Conservation (phyloP, 495 filamentous ascomycete genomes). For the Acidiella bohemica region DNA sequence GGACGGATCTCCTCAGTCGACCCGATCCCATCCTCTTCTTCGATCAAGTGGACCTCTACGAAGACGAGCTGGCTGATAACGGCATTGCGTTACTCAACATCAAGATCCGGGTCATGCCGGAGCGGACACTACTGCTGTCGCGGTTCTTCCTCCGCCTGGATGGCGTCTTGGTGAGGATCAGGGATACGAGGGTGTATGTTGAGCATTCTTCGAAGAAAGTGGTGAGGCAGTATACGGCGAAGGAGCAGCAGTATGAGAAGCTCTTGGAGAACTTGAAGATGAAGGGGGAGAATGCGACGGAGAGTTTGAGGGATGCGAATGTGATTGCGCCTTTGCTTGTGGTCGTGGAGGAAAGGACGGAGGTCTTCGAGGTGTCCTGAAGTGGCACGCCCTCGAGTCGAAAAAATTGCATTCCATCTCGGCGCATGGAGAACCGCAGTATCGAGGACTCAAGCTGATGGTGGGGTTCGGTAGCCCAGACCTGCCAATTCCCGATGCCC, state of each 20-base stretch:
- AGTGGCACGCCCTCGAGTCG: too few relatives aligned
- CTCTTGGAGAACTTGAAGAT: slow-evolving; percentile 59
- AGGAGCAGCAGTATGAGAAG: slow-evolving; percentile 64
- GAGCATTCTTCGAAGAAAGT: slow-evolving; percentile 75
- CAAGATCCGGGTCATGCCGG: slow-evolving; percentile 86
- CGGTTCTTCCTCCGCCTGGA: slow-evolving; percentile 93
- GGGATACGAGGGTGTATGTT: slow-evolving; percentile 84
- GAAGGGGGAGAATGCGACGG: slow-evolving; percentile 60
- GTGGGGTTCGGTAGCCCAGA: too few relatives aligned
- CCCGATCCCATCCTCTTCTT: slow-evolving; percentile 90
- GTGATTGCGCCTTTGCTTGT: slow-evolving; percentile 52
- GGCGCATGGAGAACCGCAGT: too few relatives aligned
- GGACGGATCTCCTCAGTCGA: slow-evolving; percentile 66
- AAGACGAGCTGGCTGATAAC: slow-evolving; percentile 96
- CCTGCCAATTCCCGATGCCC: too few relatives aligned
- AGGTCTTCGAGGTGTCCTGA: slow-evolving; percentile 13
- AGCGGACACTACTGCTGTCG: slow-evolving; percentile 64
- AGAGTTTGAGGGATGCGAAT: slow-evolving; percentile 73
- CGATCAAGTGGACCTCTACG: slow-evolving; percentile 88
- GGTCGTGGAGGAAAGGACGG: slow-evolving; percentile 48
- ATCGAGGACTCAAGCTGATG: too few relatives aligned
- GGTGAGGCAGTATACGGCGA: slow-evolving; percentile 74
- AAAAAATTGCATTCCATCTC: too few relatives aligned
- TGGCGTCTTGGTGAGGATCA: slow-evolving; percentile 68
- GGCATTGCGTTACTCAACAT: slow-evolving; percentile 75